Base-by-base conservation (phyloP, 2,329 filamentous ascomycete species). In the Paecilomyces sp. region DNA sequence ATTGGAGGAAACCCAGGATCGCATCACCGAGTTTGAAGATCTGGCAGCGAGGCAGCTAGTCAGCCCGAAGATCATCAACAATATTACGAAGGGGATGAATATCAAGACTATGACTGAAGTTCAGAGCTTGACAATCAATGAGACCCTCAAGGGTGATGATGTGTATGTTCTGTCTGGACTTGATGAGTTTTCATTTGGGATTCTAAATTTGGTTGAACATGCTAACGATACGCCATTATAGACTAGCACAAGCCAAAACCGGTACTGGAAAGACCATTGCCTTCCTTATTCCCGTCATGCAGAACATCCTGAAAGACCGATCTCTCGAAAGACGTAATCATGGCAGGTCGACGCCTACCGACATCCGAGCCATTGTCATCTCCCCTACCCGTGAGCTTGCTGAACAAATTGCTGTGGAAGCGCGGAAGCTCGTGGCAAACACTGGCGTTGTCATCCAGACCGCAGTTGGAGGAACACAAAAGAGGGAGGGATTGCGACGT, bases 191-290 rank as follows among this genome's bases (percentile, higher is more conserved):
- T 36, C 41, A 22, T 22, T 22, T 22, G 22, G 25, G 25, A 4
- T 6, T 28, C 25, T 3, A 28, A 28, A 4, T 28, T 28, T 15
- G 12, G 28, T 58, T 50, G 11, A 15, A 25, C 12, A 76, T 55
- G 55, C 64, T 69, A 57, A 68, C 52, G 34, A 58, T 59, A 54
- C 55, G 12, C 57, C 36, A 53, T 62, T 58, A 62, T 69, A 91
- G 89, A 67, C 83, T 97, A 65, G 94, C 93, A 54, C 94, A 97
- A 79, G 94, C 94, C 61, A 96, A 91, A 78, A 99, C 94, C 8
- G 94, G 94, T 72, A 97, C 94, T 3, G 94, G 94, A 72, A 99
- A 99, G 79, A 99, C 94, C 0, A 79, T 97, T 60, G 94, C 91
- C 36, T 99, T 97, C 80, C 82, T 99, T 25, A 77, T 97, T 6